Evolutionary conservation across 2,329 filamentous ascomycete species (phyloP).

Genomic region (Tolypocladium capitatum): DNA sequence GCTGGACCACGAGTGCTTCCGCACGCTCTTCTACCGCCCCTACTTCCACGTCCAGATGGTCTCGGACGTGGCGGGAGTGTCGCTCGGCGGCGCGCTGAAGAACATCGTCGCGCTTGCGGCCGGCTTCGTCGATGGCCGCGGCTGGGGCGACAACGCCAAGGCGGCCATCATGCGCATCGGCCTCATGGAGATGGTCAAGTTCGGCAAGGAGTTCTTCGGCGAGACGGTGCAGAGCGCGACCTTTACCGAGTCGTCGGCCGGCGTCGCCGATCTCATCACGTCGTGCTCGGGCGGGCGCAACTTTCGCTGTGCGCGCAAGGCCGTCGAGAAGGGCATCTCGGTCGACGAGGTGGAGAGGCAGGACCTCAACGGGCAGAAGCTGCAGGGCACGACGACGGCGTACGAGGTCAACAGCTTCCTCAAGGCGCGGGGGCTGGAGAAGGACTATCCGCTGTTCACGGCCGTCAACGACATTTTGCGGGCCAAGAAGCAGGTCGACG

Average conservation of each 20-base stretch:
- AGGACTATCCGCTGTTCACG: constrained; percentile 84
- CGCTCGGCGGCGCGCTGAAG: constrained; percentile 86
- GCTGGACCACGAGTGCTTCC: constrained; percentile 72
- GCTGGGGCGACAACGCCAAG: constrained; percentile 98
- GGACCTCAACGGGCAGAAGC: constrained; percentile 90
- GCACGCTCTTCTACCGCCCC: constrained; percentile 79
- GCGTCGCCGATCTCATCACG: constrained; percentile 91
- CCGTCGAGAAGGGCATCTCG: constrained; percentile 62
- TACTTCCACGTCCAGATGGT: constrained; percentile 97
- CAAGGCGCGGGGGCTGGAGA: constrained; percentile 61
- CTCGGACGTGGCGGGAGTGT: constrained; percentile 90
- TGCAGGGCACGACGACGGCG: constrained; percentile 88
- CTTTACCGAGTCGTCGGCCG: constrained; percentile 93
- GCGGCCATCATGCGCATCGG: constrained; percentile 97
- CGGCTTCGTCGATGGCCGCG: constrained; percentile 86
- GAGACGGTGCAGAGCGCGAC: constrained; percentile 69
- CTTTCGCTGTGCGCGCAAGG: constrained; percentile 84
- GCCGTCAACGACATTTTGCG: constrained; percentile 72
- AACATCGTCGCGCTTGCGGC: constrained; percentile 92
- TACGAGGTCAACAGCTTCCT: constrained; percentile 85
- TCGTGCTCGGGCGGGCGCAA: constrained; percentile 87
- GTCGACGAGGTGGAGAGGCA: constrained; percentile 80
- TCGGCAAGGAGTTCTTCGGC: constrained; percentile 85
- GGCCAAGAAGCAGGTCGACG: constrained; percentile 61
- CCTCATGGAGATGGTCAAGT: constrained; percentile 90